phyloP scores from a whole-genome alignment of 345 rosid genomes.

The Lepidium africanum region DNA sequence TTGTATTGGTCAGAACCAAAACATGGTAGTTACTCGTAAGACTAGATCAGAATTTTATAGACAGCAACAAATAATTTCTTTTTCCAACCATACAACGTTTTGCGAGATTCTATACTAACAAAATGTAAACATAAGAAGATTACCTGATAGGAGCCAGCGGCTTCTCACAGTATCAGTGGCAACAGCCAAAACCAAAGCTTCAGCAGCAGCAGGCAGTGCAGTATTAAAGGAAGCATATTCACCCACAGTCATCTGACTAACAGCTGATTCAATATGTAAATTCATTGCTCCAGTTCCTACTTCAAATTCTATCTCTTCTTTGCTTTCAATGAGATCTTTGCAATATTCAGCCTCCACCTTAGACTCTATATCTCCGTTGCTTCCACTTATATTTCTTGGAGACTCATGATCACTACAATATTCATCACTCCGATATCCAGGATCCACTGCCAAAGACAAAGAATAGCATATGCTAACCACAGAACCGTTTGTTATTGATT shows the following conservation, averaged over 20 bases:
- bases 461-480: constrained; percentile 57
- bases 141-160: constrained; percentile 46
- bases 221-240: constrained; percentile 53
- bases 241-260: constrained; percentile 74
- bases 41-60: not conserved
- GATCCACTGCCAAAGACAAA: constrained; percentile 34
- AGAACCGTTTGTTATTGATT: constrained; percentile 46
- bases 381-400: constrained; percentile 53
- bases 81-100: not conserved
- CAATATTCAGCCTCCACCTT: constrained; percentile 33
- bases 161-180: constrained; percentile 41
- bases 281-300: constrained; percentile 71
- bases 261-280: constrained; percentile 52
- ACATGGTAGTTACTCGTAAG: not conserved
- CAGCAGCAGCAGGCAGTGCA: constrained; percentile 27
- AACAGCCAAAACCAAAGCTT: constrained; percentile 59
- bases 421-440: constrained; percentile 15
- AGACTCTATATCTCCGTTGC: constrained; percentile 59
- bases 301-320: constrained; percentile 87
- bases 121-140: constrained; percentile 8
- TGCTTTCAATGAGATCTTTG: constrained; percentile 74
- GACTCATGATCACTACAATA: constrained; percentile 12
- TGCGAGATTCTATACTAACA: not conserved
- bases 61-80: not conserved
- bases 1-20: not conserved